Base-by-base conservation (phyloP, 805 yeast species). In the Schizosaccharomyces octosporus region DNA sequence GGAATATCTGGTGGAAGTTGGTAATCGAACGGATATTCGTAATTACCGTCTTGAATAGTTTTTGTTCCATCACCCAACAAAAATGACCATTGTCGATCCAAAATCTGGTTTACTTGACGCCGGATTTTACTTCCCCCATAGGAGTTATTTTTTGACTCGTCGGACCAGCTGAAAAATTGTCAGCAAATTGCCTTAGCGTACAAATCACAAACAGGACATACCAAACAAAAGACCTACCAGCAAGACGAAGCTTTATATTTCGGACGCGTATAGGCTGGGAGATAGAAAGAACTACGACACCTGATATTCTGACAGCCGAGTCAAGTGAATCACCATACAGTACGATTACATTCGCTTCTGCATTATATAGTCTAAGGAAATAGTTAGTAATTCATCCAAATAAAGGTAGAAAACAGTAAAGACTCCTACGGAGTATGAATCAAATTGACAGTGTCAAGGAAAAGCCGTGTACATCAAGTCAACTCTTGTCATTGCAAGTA, bases 11-110 rank as follows among this genome's bases (percentile, higher is more conserved):
- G 60, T 17, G 95, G 95, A 29, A 90, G 69, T 27, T 88, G 77
- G 0, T 90, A 79, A 64, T 83, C 83, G 69, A 93, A 93, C 0
- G 97, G 97, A 67, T 93, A 80, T 68, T 85, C 95, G 69, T 90
- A 88, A 70, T 86, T 85, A 0, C 97, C 97, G 64, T 78, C 36
- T 27, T 61, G 19, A 24, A 29, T 29, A 17, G 62, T n/a, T 21
- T 60, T n/a, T 21, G 27, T 36, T 7, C 24, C 17, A 17, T 54
- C 55, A 9, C 41, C 41, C 15, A 17, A 36, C 62, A 78, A 73
- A 65, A 81, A 77, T 65, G 84, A 87, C 95, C 95, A 87, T 55
- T 74, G 76, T 68, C 84, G 83, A 66, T 87, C 95, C 69, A 78
- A 88, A n/a, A 90, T 70, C n/a, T 51, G 57, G 6, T 24, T 29